Evolutionary conservation across 257 asterid genomes (phyloP).

Genomic region (Nicotiana knightiana): DNA sequence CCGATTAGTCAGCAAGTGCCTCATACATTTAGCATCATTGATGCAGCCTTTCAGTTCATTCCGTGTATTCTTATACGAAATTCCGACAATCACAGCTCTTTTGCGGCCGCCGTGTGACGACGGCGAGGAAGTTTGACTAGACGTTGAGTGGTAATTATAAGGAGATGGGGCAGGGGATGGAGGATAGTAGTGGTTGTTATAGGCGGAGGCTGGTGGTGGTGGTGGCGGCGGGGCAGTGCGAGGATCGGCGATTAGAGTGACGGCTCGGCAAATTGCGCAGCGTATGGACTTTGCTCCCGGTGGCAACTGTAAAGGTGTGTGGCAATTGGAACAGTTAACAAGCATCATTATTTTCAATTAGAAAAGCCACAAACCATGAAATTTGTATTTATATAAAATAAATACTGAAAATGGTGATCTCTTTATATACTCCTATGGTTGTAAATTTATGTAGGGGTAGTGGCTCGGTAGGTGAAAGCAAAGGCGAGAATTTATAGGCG

Average conservation of each 20-base stretch:
- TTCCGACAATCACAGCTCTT: conserved; percentile 80
- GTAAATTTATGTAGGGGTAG: not conserved
- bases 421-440: not conserved
- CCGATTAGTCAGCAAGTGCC: conserved; percentile 47
- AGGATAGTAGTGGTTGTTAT: not conserved
- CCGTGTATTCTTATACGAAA: conserved; percentile 47
- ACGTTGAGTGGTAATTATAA: conserved; percentile 37
- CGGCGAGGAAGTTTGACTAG: conserved; percentile 28
- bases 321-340: conserved; percentile 76
- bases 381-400: not conserved
- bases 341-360: conserved; percentile 45
- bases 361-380: too few relatives aligned
- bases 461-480: not conserved
- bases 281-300: conserved; percentile 75
- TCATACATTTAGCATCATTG: conserved; percentile 90
- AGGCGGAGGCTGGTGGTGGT: conserved; percentile 30
- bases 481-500: not conserved
- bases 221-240: conserved; percentile 11
- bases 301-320: conserved; percentile 73
- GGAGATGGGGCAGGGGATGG: conserved; percentile 21
- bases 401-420: not conserved
- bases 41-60: conserved; percentile 80
- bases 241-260: conserved; percentile 53
- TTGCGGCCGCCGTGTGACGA: conserved; percentile 46
- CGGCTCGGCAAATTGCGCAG: conserved; percentile 72